Percentiles rank a stretch among this genome's conserved stretches.
Evolutionary conservation across 2,329 filamentous ascomycete genomes (phyloP).

Genomic region (Pseudogymnoascus verrucosus): DNA sequence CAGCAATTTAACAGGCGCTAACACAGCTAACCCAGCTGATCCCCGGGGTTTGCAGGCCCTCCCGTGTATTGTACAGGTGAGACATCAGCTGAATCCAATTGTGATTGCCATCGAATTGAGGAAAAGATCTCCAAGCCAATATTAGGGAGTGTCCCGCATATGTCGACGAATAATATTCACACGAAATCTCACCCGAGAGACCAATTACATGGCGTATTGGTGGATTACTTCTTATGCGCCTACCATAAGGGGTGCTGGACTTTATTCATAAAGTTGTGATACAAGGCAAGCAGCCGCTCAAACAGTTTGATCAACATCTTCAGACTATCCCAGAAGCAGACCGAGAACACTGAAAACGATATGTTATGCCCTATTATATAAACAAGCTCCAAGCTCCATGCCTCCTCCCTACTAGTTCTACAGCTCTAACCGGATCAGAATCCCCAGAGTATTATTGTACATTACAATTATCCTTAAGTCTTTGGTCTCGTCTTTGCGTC

Average conservation of each 20-base stretch:
- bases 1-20: background rate
- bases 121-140: background rate
- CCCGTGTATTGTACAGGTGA: background rate
- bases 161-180: background rate
- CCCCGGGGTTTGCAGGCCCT: background rate
- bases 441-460: constrained; percentile 8
- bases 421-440: constrained; percentile 8
- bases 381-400: background rate
- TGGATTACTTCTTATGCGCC: background rate
- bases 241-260: background rate
- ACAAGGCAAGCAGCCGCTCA: background rate
- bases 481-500: constrained; percentile 7
- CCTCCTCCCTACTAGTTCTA: background rate
- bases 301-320: background rate
- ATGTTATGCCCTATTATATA: constrained; percentile 8
- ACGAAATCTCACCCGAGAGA: background rate
- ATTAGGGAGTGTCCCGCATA: background rate
- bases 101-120: background rate
- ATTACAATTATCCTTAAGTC: constrained; percentile 9
- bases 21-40: background rate
- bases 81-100: background rate
- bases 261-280: background rate
- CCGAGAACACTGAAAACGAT: background rate
- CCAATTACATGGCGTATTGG: background rate
- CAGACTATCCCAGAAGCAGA: background rate